Percentiles rank a stretch among this genome's conserved stretches.
These are phyloP conservation scores for Eruca vesicaria DNA, from an alignment of 441 rosid genomes.

Conservation along the genomic window DNA sequence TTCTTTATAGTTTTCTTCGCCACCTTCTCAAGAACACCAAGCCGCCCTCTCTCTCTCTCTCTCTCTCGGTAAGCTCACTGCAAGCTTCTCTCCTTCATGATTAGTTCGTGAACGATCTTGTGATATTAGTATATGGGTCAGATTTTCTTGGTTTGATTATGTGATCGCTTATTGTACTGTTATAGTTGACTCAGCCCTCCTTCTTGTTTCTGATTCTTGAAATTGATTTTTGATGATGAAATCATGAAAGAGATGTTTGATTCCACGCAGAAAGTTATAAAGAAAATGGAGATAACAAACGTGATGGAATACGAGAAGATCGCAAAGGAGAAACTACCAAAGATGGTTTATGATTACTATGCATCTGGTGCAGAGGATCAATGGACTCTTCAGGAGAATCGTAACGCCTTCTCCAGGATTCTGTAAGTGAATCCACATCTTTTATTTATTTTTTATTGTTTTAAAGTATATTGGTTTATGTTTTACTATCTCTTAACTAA, in stretches of 20 bases:
- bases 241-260: not conserved
- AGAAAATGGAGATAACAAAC: slow-evolving; percentile 71
- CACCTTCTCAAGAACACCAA: slow-evolving; percentile 25
- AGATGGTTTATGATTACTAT: slow-evolving; percentile 94
- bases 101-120: not conserved
- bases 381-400: slow-evolving; percentile 89
- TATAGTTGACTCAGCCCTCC: not conserved
- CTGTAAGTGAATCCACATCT: slow-evolving; percentile 44
- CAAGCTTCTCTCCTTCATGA: not conserved
- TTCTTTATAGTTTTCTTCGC: slow-evolving; percentile 15
- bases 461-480: not conserved
- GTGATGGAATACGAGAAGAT: slow-evolving; percentile 79
- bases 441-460: not conserved
- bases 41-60: slow-evolving; percentile 3
- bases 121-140: not conserved
- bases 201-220: not conserved
- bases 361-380: slow-evolving; percentile 97
- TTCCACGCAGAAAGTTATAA: not conserved
- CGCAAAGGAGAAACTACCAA: slow-evolving; percentile 86
- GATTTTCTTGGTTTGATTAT: not conserved
- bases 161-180: not conserved
- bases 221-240: slow-evolving; percentile 1
- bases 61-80: not conserved
- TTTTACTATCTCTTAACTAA: not conserved
- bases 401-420: slow-evolving; percentile 84